Conservation (phyloP, 1,139 yeast genomes). For the Suhomyces guaymorum region DNA sequence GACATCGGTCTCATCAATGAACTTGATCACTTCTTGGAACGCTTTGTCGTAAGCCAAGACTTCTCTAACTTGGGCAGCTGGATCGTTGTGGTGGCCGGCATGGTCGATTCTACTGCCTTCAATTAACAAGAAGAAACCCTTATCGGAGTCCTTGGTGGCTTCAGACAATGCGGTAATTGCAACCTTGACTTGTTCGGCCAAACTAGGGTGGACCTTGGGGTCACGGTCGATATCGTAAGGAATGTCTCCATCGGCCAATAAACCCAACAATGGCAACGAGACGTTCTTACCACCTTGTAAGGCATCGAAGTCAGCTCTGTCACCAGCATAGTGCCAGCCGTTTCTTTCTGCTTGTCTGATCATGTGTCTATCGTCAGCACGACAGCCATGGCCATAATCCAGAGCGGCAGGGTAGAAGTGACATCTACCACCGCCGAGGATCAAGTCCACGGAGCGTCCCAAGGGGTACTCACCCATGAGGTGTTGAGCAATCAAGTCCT, state of each 20-base stretch:
- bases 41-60: conserved; percentile 41
- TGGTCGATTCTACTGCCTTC: conserved; percentile 33
- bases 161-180: conserved; percentile 27
- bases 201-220: conserved; percentile 23
- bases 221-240: conserved; percentile 31
- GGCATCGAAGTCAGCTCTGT: conserved; percentile 21
- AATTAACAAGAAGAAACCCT: conserved; percentile 29
- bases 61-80: conserved; percentile 42
- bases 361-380: conserved; percentile 27
- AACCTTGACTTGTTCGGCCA: conserved; percentile 27
- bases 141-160: conserved; percentile 26
- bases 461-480: conserved; percentile 29
- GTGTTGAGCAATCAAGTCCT: conserved; percentile 31
- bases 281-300: conserved; percentile 25
- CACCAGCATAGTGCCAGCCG: conserved; percentile 29
- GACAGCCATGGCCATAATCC: conserved; percentile 22
- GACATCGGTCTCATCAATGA: conserved; percentile 23
- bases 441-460: conserved; percentile 29
- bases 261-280: conserved; percentile 27
- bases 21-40: conserved; percentile 25
- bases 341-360: conserved; percentile 22
- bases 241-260: conserved; percentile 27
- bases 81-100: conserved; percentile 33
- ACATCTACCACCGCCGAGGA: conserved; percentile 32
- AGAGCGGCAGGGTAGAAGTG: conserved; percentile 24